A percentile compares a stretch with the other conserved stretches of the same genome.
phyloP scores from a whole-genome alignment of 208 protist genomes.

The Acanthamoeba sp. region DNA sequence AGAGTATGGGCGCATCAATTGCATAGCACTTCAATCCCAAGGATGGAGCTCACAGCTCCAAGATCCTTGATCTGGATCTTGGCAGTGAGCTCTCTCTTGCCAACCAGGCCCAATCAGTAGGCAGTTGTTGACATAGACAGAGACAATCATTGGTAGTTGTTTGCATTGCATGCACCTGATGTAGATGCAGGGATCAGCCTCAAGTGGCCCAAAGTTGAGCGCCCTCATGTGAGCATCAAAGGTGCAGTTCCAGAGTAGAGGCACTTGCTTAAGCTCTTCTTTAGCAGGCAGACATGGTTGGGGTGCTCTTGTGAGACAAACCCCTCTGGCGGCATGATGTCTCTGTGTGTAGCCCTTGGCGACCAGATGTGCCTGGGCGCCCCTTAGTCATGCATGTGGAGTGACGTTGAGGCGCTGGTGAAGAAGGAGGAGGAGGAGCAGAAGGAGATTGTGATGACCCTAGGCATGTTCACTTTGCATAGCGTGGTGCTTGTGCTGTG shows the following conservation, averaged over 20 bases:
- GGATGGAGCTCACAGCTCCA: no score
- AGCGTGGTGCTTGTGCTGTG: no score
- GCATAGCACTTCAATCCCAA: no score
- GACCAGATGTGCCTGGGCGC: no score
- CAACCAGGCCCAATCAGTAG: background rate
- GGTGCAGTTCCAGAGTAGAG: background rate
- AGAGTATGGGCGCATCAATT: no score
- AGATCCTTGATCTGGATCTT: background rate
- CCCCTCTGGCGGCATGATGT: background rate
- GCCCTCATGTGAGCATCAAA: background rate
- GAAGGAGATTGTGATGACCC: no score
- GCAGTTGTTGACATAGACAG: conserved; percentile 11
- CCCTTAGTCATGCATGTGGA: no score
- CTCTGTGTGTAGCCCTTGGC: no score
- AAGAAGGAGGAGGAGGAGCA: no score
- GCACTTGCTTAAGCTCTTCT: conserved; percentile 8
- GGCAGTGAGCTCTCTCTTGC: background rate
- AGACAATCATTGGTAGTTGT: background rate
- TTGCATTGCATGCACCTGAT: background rate
- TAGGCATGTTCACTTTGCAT: no score
- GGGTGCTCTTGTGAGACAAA: background rate
- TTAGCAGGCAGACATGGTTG: background rate
- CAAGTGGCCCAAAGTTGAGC: background rate
- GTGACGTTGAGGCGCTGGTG: no score
- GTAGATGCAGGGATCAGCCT: background rate